phyloP scores from a whole-genome alignment of 177 flowering plant species.

The Telopea speciosissima region DNA sequence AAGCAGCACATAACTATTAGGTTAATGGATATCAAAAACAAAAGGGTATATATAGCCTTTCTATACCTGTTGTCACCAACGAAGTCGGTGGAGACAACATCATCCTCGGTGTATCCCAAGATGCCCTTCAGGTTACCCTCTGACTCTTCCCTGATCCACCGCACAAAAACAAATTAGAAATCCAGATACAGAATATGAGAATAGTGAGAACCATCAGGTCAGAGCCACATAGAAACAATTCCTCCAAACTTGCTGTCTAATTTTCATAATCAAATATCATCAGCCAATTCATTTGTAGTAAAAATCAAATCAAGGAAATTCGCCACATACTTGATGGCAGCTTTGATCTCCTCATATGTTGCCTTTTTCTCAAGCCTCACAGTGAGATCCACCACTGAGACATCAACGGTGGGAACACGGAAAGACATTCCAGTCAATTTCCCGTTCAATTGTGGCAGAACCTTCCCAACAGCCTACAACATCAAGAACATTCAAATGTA shows the following conservation, averaged over 20 bases:
- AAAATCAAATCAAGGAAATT: too few species aligned
- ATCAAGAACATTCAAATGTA: background rate
- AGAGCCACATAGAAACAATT: too few species aligned
- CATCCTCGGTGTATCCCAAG: slow-evolving; percentile 79
- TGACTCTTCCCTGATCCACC: slow-evolving; percentile 51
- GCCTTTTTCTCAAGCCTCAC: slow-evolving; percentile 58
- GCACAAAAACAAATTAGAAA: background rate
- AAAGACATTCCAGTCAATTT: slow-evolving; percentile 84
- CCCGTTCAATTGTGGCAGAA: slow-evolving; percentile 65
- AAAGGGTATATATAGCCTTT: slow-evolving; percentile 4
- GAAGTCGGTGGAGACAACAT: slow-evolving; percentile 79
- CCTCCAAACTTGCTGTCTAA: too few species aligned
- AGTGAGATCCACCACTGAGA: slow-evolving; percentile 81
- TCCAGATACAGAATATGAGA: background rate
- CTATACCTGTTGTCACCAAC: slow-evolving; percentile 71
- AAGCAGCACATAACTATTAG: too few species aligned
- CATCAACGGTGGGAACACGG: slow-evolving; percentile 87
- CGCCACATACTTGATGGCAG: slow-evolving; percentile 55
- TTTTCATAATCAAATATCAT: too few species aligned
- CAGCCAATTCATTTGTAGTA: too few species aligned
- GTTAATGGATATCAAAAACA: too few species aligned
- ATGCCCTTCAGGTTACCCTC: slow-evolving; percentile 74
- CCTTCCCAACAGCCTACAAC: slow-evolving; percentile 70
- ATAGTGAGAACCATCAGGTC: too few species aligned
- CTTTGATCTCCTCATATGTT: slow-evolving; percentile 54